Base-by-base conservation (phyloP, 345 rosid species). In the Populus euphratica region DNA sequence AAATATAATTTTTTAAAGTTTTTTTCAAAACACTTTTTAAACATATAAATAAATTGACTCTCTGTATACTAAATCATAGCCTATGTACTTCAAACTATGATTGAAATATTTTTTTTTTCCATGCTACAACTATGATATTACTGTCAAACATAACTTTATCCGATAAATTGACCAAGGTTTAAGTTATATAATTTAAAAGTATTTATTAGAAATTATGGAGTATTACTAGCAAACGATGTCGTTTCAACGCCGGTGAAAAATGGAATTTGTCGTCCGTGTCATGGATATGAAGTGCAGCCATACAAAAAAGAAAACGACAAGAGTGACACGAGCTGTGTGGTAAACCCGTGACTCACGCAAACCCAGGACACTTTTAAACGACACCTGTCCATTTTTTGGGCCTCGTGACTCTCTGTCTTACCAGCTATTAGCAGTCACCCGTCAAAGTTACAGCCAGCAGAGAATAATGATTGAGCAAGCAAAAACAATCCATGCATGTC, bases 181-280 rank as follows among this genome's bases (percentile, higher is more conserved):
- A n/a, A n/a, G n/a, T n/a, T n/a, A n/a, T n/a, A n/a, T n/a, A n/a
- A n/a, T n/a, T n/a, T n/a, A n/a, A n/a, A n/a, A n/a, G n/a, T n/a
- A n/a, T 47, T 4, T 50, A 18, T 50, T 50, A 50, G 7, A 50
- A 50, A 50, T 50, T 6, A 50, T 18, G 56, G 56, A 50, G 17
- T 33, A n/a, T n/a, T n/a, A n/a, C n/a, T 33, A 33, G 18, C 3
- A 18, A 75, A 49, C 78, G n/a, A 65, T 59, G 71, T 50, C 14
- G 78, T 66, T 27, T 50, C 35, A 64, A 12, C 14, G 78, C 33
- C 78, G 72, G 72, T 66, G 62, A 68, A 66, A 67, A 75, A 23
- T 3, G 6, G 27, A 21, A 9, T 2, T 13, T 66, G 9, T 4
- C 56, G 56, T 18, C 4, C 6, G n/a, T 50, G 0, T 50, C n/a